Evolutionary conservation across 2,329 filamentous ascomycete genomes (phyloP), one percentile per base, ranked within the genome.

Genomic region (Sarocladium strictum): DNA sequence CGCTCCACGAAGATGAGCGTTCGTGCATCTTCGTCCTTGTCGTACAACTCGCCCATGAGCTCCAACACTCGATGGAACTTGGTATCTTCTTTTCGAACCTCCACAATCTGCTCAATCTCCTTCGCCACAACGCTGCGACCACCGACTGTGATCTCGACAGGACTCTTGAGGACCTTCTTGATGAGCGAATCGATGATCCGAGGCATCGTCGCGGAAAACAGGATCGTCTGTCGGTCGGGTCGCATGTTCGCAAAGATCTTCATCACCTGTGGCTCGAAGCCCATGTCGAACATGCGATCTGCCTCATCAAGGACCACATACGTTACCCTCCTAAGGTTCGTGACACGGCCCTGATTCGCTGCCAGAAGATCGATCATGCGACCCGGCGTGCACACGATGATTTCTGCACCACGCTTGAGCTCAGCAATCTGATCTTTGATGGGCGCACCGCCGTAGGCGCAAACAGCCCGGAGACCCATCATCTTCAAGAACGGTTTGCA

Each of bases 261-360:
- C 84, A 94, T 94, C 54, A 99, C 92, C 69, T 99, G 94, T 2
- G 94, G 93, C 71, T 96, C 93, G 65, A 99, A 99, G 14, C 94
- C 94, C 94, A 99, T 97, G 69, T 99, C 94, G 67, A 97, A 97
- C 94, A 99, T 97, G 58, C 94, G 87, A 71, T 99, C 94, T 49
- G 94, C 94, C 72, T 99, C 94, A 67, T 99, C 94, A 37, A 99
- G 81, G 11, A 99, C 94, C 23, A 97, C 85, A 67, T 97, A 99
- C 0, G 90, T 94, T 12, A 96, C 90, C 59, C 94, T 83, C 61
- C 82, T 85, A 55, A 99, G 77, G 64, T 95, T 97, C 12, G 93
- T 96, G 10, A 97, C 92, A 58, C 92, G 84, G n/a, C 93, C 93
- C 60, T 89, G 87, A 66, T 97, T 99, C 53, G 92, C 91, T 38